Conservation (phyloP, 148 eudicot species). For the Rhododendron williamsianum region DNA sequence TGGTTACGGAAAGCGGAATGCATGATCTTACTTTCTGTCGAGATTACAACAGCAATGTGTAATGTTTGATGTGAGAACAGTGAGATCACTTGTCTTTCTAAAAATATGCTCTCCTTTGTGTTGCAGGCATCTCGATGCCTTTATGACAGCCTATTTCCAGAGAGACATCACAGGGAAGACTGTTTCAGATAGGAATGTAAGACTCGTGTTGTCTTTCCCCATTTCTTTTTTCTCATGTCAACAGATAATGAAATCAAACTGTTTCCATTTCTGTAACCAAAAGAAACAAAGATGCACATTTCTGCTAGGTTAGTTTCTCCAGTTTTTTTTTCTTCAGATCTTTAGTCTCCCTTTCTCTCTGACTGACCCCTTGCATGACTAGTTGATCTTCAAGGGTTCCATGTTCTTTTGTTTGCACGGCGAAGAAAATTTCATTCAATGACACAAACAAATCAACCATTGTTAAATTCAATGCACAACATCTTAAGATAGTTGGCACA, state of each 20-base stretch:
- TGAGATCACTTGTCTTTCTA: neutral
- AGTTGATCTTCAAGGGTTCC: neutral
- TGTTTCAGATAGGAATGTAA: neutral
- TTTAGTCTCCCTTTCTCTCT: neutral
- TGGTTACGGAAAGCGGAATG: neutral
- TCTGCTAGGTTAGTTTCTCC: neutral
- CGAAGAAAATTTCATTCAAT: too few relatives aligned
- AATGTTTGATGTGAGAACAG: neutral
- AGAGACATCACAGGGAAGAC: conserved; percentile 1
- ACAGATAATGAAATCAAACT: neutral
- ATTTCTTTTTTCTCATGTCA: neutral
- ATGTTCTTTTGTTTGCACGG: neutral
- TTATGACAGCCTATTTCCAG: conserved; percentile 21
- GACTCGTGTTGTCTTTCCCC: neutral
- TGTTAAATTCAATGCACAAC: too few relatives aligned
- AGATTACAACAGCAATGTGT: neutral
- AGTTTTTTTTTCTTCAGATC: neutral
- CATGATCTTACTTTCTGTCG: neutral
- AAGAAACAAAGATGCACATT: neutral
- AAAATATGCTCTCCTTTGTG: neutral
- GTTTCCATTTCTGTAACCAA: neutral
- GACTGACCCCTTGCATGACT: neutral
- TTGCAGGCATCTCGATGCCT: conserved; percentile 34
- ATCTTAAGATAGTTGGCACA: neutral
- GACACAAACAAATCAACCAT: too few relatives aligned